Conservation (phyloP, 805 yeast species). For the Saccharomycopsis selenospora region DNA sequence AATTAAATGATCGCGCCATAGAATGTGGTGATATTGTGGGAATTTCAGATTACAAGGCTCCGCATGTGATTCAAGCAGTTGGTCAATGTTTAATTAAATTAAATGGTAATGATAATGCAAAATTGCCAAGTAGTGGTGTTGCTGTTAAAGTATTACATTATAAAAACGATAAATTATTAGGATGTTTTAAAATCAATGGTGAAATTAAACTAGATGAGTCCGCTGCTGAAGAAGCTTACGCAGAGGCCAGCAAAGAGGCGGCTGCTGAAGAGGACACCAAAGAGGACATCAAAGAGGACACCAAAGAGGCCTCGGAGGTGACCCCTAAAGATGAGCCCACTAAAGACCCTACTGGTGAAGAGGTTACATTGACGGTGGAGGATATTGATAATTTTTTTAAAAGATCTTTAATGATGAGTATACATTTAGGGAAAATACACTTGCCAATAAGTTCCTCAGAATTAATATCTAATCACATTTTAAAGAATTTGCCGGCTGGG, state of each 20-base stretch:
- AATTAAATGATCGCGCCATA: slow-evolving; percentile 42
- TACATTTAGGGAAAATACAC: slow-evolving; percentile 48
- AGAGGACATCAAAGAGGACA: slow-evolving; percentile 12
- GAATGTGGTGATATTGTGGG: slow-evolving; percentile 66
- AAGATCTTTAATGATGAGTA: slow-evolving; percentile 62
- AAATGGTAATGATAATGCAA: slow-evolving; percentile 35
- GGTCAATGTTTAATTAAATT: slow-evolving; percentile 54
- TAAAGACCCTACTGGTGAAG: slow-evolving; percentile 19
- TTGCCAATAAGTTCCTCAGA: slow-evolving; percentile 68
- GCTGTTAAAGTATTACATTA: slow-evolving; percentile 71
- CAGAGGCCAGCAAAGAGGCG: slow-evolving; percentile 7
- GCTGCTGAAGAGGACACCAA: slow-evolving; percentile 18
- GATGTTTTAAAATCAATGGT: slow-evolving; percentile 29
- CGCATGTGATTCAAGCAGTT: slow-evolving; percentile 62
- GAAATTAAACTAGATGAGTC: slow-evolving; percentile 33
- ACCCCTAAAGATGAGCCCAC: slow-evolving; percentile 16
- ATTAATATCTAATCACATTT: slow-evolving; percentile 64
- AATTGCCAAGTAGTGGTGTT: slow-evolving; percentile 60
- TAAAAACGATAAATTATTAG: slow-evolving; percentile 56
- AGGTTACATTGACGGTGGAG: slow-evolving; percentile 36
- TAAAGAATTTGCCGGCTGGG: slow-evolving; percentile 66
- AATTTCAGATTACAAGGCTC: slow-evolving; percentile 52
- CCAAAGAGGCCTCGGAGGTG: slow-evolving; percentile 14
- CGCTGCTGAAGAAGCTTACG: slow-evolving; percentile 12
- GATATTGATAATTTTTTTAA: slow-evolving; percentile 72